Conservation (phyloP, 768 basidiomycete species). For the Neoboletus subvelutipes region DNA sequence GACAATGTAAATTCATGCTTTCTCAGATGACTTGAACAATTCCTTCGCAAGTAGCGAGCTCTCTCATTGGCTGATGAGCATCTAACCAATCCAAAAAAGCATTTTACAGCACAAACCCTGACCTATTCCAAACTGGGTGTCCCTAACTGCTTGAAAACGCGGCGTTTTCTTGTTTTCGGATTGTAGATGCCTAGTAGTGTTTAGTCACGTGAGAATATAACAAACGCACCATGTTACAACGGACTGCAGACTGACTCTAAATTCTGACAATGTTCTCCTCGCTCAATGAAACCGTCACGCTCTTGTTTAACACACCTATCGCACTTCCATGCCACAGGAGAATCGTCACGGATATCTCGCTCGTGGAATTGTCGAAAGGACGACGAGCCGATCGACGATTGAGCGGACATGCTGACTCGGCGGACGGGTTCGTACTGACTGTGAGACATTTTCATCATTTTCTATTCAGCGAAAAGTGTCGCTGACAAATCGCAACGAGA, state of each 20-base stretch:
- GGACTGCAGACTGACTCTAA: background rate
- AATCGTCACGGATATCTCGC: slow-evolving; percentile 11
- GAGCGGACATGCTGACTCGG: background rate
- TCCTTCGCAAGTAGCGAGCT: no score
- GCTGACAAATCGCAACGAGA: slow-evolving; percentile 3
- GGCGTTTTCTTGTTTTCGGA: no score
- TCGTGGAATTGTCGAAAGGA: slow-evolving; percentile 18
- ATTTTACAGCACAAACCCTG: no score
- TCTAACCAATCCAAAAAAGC: no score
- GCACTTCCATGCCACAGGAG: slow-evolving; percentile 1
- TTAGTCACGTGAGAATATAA: no score
- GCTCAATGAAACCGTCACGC: slow-evolving; percentile 10
- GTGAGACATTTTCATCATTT: slow-evolving; percentile 13
- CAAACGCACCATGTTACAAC: no score
- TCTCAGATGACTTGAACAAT: no score
- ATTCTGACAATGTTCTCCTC: slow-evolving; percentile 12
- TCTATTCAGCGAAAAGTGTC: background rate
- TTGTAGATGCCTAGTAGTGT: no score
- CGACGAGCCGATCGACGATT: background rate
- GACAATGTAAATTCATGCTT: no score
- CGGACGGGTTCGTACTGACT: slow-evolving; percentile 3
- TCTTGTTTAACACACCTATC: slow-evolving; percentile 28
- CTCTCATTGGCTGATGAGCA: no score
- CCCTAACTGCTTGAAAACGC: no score
- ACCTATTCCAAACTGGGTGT: no score